Base-by-base conservation (phyloP, 768 basidiomycete genomes). In the Terana coerulea region DNA sequence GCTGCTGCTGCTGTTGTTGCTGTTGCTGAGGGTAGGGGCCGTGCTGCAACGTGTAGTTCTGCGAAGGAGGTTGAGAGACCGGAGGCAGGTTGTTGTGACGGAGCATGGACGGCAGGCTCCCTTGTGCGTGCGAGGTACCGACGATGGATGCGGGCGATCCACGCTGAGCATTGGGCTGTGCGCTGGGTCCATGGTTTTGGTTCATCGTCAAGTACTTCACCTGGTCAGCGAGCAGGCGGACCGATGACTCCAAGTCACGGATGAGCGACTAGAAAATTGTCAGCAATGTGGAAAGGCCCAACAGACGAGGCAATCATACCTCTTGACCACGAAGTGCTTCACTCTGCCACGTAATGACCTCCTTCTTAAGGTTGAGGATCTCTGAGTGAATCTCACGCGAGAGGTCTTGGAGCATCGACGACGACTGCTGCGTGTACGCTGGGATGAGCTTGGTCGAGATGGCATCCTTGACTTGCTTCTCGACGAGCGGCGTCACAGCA, bases 381-480 rank as follows among this genome's bases (percentile, higher is more conserved):
- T 94, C 90, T 3, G 75, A 71, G 47, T 83, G 81, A 58, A 94
- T 75, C 64, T 90, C 88, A 21, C 84, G 78, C 29, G 86, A 69
- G 21, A 91, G 73, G 51, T 91, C 88, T 64, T 92, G 90, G 61
- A 92, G 88, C 77, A 91, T 81, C 6, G 74, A 69, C 9, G 79
- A 75, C n/a, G 87, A 78, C 60, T 87, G 84, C 57, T 86, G 83
- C 31, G 83, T 78, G 65, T 87, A 87, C 26, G 85, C 76, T 2
- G 91, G 91, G 31, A 91, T 72, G 61, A 94, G 79, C 0, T 76
- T 81, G 69, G 88, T 84, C 11, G 75, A 74, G 58, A 93, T 77
- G 14, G 84, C 74, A 19, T 91, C 89, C 71, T 89, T 91, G 64
- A 94, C 81, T 59, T 91, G 86, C 53, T 84, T 76, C 63, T 91